Base-by-base conservation (phyloP, 1,284 basidiomycete genomes). In the Coriolopsis trogii region DNA sequence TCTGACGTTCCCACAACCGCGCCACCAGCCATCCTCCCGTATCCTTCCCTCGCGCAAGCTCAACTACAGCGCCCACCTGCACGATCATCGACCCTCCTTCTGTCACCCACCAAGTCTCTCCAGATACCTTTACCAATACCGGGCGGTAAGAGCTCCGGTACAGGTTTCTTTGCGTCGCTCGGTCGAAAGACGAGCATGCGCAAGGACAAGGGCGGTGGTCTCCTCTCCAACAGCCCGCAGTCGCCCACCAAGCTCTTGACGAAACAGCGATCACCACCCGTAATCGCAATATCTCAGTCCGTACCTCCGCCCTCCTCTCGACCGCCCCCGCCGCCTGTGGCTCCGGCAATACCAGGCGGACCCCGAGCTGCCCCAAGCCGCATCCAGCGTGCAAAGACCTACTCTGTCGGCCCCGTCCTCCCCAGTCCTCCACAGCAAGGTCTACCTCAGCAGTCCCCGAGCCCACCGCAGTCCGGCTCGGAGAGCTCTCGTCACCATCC, bases 161-260 rank as follows among this genome's bases (percentile, higher is more conserved):
- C 60, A 3, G 79, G 79, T 21, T 91, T 92, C 73, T 88, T 92
- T 63, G 75, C 89, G 3, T 85, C 87, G 0, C 76, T 92, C 15
- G 86, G 89, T 4, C 76, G 89, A 21, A 90, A 83, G 65, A 73
- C 80, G 15, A 91, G 89, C 62, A 66, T 83, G 15, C 74, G 68
- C 63, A 73, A 73, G 58, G 70, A 77, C 33, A 59, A 58, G 40
- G 57, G 59, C 49, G 44, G 49, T n/a, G 13, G 51, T 57, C 21
- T 58, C 26, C 33, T 50, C 62, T 21, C 41, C n/a, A 43, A 20
- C 37, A 46, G 61, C 63, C 41, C 64, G 61, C 59, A 70, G 16
- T 68, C 76, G 18, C 69, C 70, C 15, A 62, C 65, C 23, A 72
- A 71, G 47, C 62, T 73, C 7, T 65, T 80, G 3, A 73, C 71